phyloP scores from a whole-genome alignment of 768 basidiomycete species.

The Pleurotus salmoneostramineus region DNA sequence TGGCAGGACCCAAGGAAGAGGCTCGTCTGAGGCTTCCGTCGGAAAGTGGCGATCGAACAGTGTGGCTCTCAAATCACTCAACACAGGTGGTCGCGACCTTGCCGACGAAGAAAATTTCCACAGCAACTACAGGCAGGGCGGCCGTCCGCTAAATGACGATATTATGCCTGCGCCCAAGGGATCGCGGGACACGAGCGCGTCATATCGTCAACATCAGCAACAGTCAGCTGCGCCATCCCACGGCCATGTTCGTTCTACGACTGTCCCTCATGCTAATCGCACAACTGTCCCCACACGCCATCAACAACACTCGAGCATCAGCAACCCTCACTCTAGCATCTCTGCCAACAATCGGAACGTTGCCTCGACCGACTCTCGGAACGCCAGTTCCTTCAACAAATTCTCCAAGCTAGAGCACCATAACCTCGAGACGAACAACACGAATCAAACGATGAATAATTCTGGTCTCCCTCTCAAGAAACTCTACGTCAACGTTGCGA shows the following conservation, averaged over 20 bases:
- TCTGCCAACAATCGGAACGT: neutral
- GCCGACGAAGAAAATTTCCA: neutral
- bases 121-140: slow-evolving; percentile 1
- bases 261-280: slow-evolving; percentile 3
- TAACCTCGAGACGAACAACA: slow-evolving; percentile 10
- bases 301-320: slow-evolving; percentile 4
- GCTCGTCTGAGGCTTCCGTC: neutral
- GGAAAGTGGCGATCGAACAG: neutral
- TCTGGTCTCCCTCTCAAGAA: slow-evolving; percentile 15
- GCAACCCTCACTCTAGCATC: neutral
- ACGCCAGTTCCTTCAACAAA: slow-evolving; percentile 7
- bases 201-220: too few species aligned
- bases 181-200: neutral
- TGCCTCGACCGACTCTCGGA: neutral
- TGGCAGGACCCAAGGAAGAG: neutral
- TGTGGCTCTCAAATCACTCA: neutral
- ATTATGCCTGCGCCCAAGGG: neutral
- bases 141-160: neutral
- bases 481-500: slow-evolving; percentile 15
- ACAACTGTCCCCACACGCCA: neutral
- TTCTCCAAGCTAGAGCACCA: slow-evolving; percentile 12
- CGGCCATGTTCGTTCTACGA: neutral
- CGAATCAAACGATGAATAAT: slow-evolving; percentile 12
- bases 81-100: neutral
- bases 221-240: neutral